phyloP scores from a whole-genome alignment of 2,329 filamentous ascomycete species.

The Aureobasidium musti region DNA sequence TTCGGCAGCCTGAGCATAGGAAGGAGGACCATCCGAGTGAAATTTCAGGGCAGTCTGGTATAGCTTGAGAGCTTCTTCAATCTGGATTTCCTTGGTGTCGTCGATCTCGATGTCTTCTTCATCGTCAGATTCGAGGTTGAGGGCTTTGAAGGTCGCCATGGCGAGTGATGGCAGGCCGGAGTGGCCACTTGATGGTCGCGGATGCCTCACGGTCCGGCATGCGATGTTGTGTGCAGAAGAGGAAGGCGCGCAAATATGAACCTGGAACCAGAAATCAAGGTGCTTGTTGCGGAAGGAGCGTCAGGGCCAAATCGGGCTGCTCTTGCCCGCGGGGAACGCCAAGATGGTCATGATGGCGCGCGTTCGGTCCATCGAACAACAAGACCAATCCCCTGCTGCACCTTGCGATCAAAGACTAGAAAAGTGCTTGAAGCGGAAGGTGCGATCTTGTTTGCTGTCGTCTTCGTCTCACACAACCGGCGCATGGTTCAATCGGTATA shows the following conservation, averaged over 20 bases:
- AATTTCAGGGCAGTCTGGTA: slow-evolving; percentile 90
- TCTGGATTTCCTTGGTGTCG: slow-evolving; percentile 93
- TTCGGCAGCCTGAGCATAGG: slow-evolving; percentile 72
- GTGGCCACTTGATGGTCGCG: background rate
- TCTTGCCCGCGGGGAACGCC: slow-evolving; percentile 2
- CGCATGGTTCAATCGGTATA: background rate
- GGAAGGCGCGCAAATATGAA: background rate
- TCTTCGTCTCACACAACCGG: background rate
- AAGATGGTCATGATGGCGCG: background rate
- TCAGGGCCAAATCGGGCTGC: slow-evolving; percentile 1
- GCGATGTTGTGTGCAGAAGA: background rate
- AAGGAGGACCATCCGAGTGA: slow-evolving; percentile 79
- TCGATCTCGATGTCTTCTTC: slow-evolving; percentile 89
- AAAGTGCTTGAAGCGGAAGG: slow-evolving; percentile 3
- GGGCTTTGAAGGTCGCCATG: slow-evolving; percentile 71
- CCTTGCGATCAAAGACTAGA: background rate
- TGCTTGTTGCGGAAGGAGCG: slow-evolving; percentile 19
- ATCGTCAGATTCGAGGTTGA: slow-evolving; percentile 94
- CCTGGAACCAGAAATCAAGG: background rate
- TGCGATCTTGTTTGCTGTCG: background rate
- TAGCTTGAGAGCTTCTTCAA: slow-evolving; percentile 93
- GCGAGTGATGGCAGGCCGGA: slow-evolving; percentile 30
- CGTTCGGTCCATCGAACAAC: slow-evolving; percentile 3
- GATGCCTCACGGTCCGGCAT: background rate
- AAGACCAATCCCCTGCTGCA: background rate